Base-by-base conservation (phyloP, 2,329 filamentous ascomycete genomes). In the Aspergillus candidus region DNA sequence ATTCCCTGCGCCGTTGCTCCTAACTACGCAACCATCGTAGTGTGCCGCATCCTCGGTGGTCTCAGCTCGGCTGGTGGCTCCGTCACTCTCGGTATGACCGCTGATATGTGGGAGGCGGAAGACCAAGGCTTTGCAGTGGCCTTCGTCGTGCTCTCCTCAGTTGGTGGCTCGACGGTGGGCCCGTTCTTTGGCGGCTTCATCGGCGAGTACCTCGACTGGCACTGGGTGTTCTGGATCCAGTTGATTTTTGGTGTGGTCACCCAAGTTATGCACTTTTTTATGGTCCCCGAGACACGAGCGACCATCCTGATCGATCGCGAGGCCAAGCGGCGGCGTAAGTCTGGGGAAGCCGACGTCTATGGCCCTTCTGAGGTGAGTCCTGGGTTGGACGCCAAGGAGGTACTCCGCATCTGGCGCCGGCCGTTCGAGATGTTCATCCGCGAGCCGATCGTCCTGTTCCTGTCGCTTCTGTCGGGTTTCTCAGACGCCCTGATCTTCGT, bases 401-500 rank as follows among this genome's bases (percentile, higher is more conserved):
- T 65, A 2, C 22, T 63, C 4, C 51, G 60, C 31, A 78, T 78
- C 3, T 82, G 79, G 79, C 53, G 69, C 27, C 79, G 83, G 0
- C 83, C 84, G 0, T 88, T 86, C 65, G 76, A 76, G 56, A 85
- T 88, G 79, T 84, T 88, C 60, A 50, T 84, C 32, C 84, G 79
- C 1, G 85, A 89, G 66, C 84, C 85, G 3, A 88, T 88, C 44
- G 84, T 88, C 8, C 69, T 84, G 12, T 78, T 76, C 31, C 71
- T 88, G 4, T 87, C 84, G 1, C 73, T 88, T 0, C 78, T 88
- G 4, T 83, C 78, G 3, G 84, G 84, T 31, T 88, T 88, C 71
- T 80, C 77, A 7, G 84, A 88, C 47, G 83, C 83, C 3, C 76
- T 88, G 4, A 87, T 88, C 65, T 88, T 88, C 70, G 86, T 85